Evolutionary conservation across 2,329 filamentous ascomycete species (phyloP).

Genomic region (Claviceps africana): DNA sequence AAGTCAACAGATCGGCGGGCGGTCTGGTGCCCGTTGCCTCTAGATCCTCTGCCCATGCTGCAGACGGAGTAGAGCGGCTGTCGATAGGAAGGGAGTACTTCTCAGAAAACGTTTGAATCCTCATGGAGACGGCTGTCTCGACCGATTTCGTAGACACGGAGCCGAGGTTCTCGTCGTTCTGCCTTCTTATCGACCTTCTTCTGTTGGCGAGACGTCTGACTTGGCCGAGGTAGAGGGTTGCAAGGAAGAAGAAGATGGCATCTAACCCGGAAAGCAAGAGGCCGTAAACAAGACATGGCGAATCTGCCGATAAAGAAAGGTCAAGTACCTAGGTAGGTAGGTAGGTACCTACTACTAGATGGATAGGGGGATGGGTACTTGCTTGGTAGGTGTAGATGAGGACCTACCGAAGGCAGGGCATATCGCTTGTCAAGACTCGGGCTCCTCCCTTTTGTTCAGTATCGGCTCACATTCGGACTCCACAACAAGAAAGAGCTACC

Average conservation of each 20-base stretch:
- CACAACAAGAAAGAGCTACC: slow-evolving; percentile 2
- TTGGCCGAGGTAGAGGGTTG: neutral
- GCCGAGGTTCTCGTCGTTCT: neutral
- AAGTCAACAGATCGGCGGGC: slow-evolving; percentile 35
- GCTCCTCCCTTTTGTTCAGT: slow-evolving; percentile 5
- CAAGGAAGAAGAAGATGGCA: neutral
- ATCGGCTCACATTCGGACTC: slow-evolving; percentile 3
- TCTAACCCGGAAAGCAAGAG: neutral
- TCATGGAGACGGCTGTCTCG: neutral
- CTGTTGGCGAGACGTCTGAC: neutral
- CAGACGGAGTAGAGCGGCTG: neutral
- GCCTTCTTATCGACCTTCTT: neutral
- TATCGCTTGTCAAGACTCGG: neutral
- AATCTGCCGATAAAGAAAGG: neutral
- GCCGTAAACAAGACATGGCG: neutral
- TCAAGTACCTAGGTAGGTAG: neutral
- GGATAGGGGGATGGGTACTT: no score
- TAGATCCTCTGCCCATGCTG: slow-evolving; percentile 27
- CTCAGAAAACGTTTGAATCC: neutral
- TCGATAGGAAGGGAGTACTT: neutral
- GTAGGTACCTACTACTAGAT: no score
- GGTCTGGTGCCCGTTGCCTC: slow-evolving; percentile 18
- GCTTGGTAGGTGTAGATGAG: no score
- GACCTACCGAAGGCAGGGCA: neutral
- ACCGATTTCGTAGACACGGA: neutral